Evolutionary conservation across 495 filamentous ascomycete species (phyloP).

Genomic region (Aspergillus campestris): DNA sequence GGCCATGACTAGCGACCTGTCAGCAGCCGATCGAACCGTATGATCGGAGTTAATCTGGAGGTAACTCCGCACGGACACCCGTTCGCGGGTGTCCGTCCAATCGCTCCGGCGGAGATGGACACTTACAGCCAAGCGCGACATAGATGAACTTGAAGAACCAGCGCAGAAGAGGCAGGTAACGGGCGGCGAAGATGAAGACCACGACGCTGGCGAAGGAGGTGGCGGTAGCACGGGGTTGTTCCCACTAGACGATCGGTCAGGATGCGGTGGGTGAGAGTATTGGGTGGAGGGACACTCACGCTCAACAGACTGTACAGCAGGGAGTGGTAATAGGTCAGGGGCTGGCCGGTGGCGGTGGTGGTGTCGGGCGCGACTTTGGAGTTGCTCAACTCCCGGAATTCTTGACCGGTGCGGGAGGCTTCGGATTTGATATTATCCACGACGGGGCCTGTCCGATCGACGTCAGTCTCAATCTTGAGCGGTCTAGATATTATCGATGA

Average conservation of each 20-base stretch:
- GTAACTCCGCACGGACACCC: too few species aligned
- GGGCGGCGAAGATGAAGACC: constrained; percentile 75
- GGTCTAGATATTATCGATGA: background rate
- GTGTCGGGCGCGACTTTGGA: constrained; percentile 58
- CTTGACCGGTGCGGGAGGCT: constrained; percentile 57
- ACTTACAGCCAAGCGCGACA: constrained; percentile 55
- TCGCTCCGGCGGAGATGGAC: constrained; percentile 1
- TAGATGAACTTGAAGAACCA: constrained; percentile 84
- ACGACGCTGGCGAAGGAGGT: constrained; percentile 71
- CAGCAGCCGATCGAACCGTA: background rate
- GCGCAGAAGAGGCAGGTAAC: constrained; percentile 82
- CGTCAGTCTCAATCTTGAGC: too few species aligned
- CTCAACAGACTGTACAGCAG: constrained; percentile 85
- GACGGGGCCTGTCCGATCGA: constrained; percentile 76
- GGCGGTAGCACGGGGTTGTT: constrained; percentile 69
- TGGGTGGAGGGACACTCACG: constrained; percentile 33
- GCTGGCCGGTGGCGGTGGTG: constrained; percentile 72
- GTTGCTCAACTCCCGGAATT: constrained; percentile 69
- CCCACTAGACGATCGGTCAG: constrained; percentile 41
- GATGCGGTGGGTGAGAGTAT: background rate
- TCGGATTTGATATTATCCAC: constrained; percentile 71
- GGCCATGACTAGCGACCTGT: constrained; percentile 50
- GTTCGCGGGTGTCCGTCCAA: background rate
- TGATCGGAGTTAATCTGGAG: background rate
- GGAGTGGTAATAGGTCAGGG: constrained; percentile 91